Evolutionary conservation across 2,329 filamentous ascomycete genomes (phyloP).

Genomic region (Ophiostoma triangulosporum): DNA sequence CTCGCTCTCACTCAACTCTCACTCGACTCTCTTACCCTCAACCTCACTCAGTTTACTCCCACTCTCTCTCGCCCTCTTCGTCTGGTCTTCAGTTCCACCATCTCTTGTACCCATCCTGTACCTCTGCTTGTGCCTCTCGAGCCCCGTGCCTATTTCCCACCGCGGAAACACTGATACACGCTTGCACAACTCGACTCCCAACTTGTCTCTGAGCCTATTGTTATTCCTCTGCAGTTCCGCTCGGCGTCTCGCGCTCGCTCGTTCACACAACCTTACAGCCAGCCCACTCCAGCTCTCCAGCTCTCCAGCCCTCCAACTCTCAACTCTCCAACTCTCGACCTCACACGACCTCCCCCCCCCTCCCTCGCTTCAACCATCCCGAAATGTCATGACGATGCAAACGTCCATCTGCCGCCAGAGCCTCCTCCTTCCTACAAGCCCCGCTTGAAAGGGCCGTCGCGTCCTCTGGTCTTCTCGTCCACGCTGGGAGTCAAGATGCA

Average conservation of each 20-base stretch:
- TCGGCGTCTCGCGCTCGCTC: background rate
- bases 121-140: background rate
- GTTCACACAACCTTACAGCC: background rate
- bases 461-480: conserved; percentile 12
- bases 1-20: too few relatives aligned
- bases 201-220: too few relatives aligned
- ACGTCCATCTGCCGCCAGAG: conserved; percentile 20
- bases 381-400: conserved; percentile 27
- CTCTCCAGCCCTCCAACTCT: background rate
- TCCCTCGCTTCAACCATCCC: background rate
- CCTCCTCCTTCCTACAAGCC: conserved; percentile 20
- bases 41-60: background rate
- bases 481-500: conserved; percentile 22
- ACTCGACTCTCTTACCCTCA: too few relatives aligned
- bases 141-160: background rate
- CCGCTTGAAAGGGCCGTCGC: conserved; percentile 19
- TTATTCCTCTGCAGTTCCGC: too few relatives aligned
- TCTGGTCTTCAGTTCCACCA: background rate
- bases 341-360: background rate
- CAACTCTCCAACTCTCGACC: too few relatives aligned
- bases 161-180: background rate
- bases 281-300: background rate
- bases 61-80: background rate
- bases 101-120: background rate
- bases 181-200: background rate